A percentile compares a stretch with the other conserved stretches of the same genome.
Conservation (phyloP, 2,329 filamentous ascomycete genomes). For the Ramularia collo-cygni region DNA sequence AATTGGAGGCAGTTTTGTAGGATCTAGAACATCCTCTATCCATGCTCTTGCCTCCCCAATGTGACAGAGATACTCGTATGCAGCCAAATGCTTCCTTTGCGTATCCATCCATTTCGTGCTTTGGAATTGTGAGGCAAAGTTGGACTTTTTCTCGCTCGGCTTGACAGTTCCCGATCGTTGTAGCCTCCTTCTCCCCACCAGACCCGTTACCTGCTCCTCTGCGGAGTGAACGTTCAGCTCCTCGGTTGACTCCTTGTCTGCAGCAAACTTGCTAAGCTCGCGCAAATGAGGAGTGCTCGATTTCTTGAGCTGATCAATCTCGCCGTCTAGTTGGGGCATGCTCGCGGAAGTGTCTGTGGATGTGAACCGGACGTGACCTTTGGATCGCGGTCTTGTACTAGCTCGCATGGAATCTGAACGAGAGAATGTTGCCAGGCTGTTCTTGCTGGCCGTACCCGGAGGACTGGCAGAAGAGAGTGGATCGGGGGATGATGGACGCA, state of each 20-base stretch:
- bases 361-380: constrained; percentile 28
- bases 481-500: constrained; percentile 19
- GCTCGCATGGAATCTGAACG: constrained; percentile 32
- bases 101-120: constrained; percentile 99
- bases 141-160: constrained; percentile 44
- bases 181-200: constrained; percentile 75
- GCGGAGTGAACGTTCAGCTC: constrained; percentile 74
- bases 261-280: constrained; percentile 70
- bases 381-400: constrained; percentile 26
- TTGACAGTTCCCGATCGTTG: constrained; percentile 57
- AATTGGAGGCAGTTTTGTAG: constrained; percentile 80
- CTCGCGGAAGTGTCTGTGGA: constrained; percentile 21
- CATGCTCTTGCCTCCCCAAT: constrained; percentile 98
- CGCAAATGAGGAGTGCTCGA: constrained; percentile 87
- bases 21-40: constrained; percentile 82
- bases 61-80: constrained; percentile 97
- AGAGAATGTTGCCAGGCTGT: constrained; percentile 30
- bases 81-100: constrained; percentile 89
- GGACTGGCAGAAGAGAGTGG: constrained; percentile 16
- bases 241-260: constrained; percentile 65
- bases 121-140: constrained; percentile 38
- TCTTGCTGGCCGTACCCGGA: constrained; percentile 22
- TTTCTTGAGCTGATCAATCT: constrained; percentile 69
- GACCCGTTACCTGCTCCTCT: constrained; percentile 77
- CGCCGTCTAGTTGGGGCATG: constrained; percentile 29